Percentiles rank a stretch among this genome's conserved stretches.
These are phyloP conservation scores for Saraca asoca DNA, from an alignment of 331 rosid species.

Conservation along the genomic window DNA sequence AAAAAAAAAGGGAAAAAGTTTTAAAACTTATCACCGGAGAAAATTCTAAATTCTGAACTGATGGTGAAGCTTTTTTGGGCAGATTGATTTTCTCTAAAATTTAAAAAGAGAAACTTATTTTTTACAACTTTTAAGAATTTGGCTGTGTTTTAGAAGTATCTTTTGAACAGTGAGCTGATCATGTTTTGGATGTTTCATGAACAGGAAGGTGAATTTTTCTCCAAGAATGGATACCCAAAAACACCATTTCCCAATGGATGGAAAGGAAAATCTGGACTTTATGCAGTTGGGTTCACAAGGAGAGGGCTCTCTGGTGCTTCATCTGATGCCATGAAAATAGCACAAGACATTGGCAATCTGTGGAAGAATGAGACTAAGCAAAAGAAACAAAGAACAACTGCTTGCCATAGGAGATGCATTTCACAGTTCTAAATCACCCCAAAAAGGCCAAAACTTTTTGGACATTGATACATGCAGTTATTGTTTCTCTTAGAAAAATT, in stretches of 20 bases:
- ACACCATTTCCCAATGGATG: constrained; percentile 79
- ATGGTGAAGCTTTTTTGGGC: constrained; percentile 13
- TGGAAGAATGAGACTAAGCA: constrained; percentile 82
- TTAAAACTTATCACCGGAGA: constrained; percentile 14
- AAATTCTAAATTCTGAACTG: constrained; percentile 27
- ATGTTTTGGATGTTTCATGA: constrained; percentile 27
- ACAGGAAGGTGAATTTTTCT: constrained; percentile 86
- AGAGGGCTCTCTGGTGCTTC: constrained; percentile 97
- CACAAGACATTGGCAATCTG: constrained; percentile 71
- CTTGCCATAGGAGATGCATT: constrained; percentile 91
- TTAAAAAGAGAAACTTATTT: neutral
- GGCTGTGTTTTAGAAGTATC: constrained; percentile 33
- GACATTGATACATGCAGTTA: neutral
- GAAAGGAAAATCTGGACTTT: constrained; percentile 89
- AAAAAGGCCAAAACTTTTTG: neutral
- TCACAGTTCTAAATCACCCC: constrained; percentile 65
- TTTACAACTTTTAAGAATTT: neutral
- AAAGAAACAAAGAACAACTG: constrained; percentile 61
- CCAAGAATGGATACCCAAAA: constrained; percentile 84
- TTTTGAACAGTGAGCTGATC: constrained; percentile 37
- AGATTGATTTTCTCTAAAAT: neutral
- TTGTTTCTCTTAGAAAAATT: constrained; percentile 33
- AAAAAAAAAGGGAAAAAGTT: neutral
- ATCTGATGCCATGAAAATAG: constrained; percentile 78
- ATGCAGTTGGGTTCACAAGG: constrained; percentile 93